Evolutionary conservation across 2,329 filamentous ascomycete genomes (phyloP).

Genomic region (Apiospora hydei): DNA sequence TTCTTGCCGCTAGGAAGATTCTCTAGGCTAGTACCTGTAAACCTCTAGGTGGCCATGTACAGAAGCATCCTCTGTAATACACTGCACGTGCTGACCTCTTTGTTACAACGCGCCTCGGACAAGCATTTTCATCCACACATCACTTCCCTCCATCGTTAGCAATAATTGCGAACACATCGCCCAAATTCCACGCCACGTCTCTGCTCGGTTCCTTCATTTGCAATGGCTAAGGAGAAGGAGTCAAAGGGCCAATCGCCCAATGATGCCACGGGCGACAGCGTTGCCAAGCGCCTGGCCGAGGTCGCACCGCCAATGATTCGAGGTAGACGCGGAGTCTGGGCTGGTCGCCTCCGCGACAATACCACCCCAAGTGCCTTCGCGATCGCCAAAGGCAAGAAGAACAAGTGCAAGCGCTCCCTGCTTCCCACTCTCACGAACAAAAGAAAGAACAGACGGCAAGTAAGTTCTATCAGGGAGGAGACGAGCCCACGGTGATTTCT

Average conservation of each 20-base stretch:
- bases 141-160: not conserved
- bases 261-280: too few relatives aligned
- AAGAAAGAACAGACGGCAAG: not conserved
- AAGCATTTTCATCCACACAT: not conserved
- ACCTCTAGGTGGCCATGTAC: not conserved
- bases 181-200: not conserved
- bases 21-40: not conserved
- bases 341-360: not conserved
- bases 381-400: not conserved
- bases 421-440: not conserved
- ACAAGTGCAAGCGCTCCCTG: not conserved
- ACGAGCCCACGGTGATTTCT: not conserved
- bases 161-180: not conserved
- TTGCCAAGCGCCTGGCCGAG: too few relatives aligned
- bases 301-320: not conserved
- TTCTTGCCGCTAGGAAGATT: not conserved
- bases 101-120: not conserved
- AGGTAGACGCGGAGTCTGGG: not conserved
- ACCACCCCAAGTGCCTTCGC: not conserved
- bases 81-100: not conserved
- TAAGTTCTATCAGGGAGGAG: not conserved
- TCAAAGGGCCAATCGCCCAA: not conserved
- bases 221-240: not conserved
- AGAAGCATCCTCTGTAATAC: not conserved
- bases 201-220: too few relatives aligned